A percentile compares a stretch with the other conserved stretches of the same genome.
Evolutionary conservation across 345 rosid species (phyloP).

Genomic region (Boechera retrofracta): DNA sequence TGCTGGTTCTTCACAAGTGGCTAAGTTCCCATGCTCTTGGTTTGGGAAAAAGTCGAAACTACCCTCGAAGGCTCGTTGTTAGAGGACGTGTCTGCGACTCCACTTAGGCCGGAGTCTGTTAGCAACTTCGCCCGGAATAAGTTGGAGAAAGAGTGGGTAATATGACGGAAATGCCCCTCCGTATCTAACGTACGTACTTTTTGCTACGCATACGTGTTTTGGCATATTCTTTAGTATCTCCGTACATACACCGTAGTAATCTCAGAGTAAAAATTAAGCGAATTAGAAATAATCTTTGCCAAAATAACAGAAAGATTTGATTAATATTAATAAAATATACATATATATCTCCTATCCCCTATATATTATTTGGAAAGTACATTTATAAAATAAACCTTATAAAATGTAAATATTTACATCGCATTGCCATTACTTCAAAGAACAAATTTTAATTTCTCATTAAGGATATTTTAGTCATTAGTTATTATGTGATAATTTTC

Average conservation of each 20-base stretch:
- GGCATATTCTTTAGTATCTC: slow-evolving; percentile 22
- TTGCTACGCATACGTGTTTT: slow-evolving; percentile 8
- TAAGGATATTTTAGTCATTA: no score
- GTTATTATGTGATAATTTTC: no score
- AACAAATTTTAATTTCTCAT: no score
- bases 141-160: slow-evolving; percentile 16
- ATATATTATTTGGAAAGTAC: no score
- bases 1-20: slow-evolving; percentile 16
- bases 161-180: slow-evolving; percentile 36
- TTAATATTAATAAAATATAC: no score
- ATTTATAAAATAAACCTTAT: no score
- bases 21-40: slow-evolving; percentile 2
- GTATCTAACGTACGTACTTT: slow-evolving; percentile 8
- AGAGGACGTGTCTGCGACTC: slow-evolving; percentile 41
- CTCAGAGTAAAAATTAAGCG: neutral
- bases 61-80: neutral
- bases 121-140: slow-evolving; percentile 5
- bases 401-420: no score
- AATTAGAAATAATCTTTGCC: no score
- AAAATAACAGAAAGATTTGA: no score
- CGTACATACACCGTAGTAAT: neutral
- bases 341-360: no score
- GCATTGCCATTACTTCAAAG: no score
- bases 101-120: slow-evolving; percentile 29
- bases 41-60: neutral